Evolutionary conservation across 2,329 filamentous ascomycete species (phyloP).

Genomic region (Trichoderma semiorbis): DNA sequence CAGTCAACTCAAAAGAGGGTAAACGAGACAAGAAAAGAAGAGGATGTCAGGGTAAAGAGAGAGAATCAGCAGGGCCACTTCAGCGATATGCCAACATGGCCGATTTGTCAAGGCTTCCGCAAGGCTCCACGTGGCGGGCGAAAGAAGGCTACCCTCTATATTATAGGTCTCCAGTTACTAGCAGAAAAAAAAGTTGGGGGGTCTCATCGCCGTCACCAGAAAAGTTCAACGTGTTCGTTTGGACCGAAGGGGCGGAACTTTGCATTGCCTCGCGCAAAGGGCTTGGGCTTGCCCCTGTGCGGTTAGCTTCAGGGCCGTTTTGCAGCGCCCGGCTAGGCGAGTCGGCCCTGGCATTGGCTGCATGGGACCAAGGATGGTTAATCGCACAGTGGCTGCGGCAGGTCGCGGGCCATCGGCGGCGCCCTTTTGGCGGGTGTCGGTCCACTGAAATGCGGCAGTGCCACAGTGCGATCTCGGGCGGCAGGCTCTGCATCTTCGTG

Average conservation of each 20-base stretch:
- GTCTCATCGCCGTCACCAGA: constrained; percentile 17
- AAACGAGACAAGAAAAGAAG: not conserved
- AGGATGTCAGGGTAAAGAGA: constrained; percentile 11
- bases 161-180: not conserved
- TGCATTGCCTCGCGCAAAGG: constrained; percentile 11
- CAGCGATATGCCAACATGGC: constrained; percentile 28
- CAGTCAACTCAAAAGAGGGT: not conserved
- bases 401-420: constrained; percentile 11
- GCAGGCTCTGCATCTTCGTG: not conserved
- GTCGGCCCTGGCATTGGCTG: not conserved
- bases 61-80: constrained; percentile 17
- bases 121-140: constrained; percentile 31
- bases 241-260: constrained; percentile 19
- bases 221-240: constrained; percentile 30
- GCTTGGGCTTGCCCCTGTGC: constrained; percentile 17
- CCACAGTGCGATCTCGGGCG: not conserved
- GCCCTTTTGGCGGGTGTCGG: not conserved
- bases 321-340: constrained; percentile 6
- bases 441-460: not conserved
- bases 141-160: constrained; percentile 18
- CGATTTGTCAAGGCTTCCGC: constrained; percentile 26
- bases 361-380: not conserved
- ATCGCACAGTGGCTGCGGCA: not conserved
- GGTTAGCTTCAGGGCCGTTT: constrained; percentile 21
- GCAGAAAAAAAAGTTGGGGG: constrained; percentile 11